These are phyloP conservation scores for Eucalyptus caleyi DNA, from an alignment of 345 rosid genomes.

Conservation along the genomic window DNA sequence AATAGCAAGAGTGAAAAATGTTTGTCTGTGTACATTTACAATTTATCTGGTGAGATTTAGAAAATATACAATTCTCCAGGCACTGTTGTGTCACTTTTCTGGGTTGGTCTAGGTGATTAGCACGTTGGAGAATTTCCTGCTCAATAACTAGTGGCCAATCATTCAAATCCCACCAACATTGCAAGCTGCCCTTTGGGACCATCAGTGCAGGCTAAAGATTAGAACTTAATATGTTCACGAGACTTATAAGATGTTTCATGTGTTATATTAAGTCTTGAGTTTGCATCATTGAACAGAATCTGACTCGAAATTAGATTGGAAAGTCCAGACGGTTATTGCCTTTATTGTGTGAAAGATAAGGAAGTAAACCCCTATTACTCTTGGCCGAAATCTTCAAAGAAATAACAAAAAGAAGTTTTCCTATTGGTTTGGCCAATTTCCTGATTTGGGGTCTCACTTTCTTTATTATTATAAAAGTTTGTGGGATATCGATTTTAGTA, in stretches of 20 bases:
- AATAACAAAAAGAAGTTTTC: neutral
- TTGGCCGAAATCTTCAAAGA: neutral
- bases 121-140: neutral
- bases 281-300: neutral
- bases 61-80: neutral
- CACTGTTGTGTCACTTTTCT: neutral
- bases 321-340: neutral
- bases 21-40: neutral
- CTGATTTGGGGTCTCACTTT: neutral
- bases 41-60: neutral
- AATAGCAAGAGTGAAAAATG: neutral
- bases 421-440: neutral
- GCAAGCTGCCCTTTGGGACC: neutral
- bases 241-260: neutral
- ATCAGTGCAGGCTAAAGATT: neutral
- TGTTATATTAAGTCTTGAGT: neutral
- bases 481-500: neutral
- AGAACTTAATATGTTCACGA: neutral
- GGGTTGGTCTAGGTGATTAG: neutral
- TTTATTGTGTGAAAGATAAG: neutral
- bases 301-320: neutral
- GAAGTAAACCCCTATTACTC: neutral
- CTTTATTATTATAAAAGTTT: neutral
- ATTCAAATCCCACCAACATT: neutral
- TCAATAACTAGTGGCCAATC: neutral